Conservation (phyloP, 2,329 filamentous ascomycete genomes). For the Leptographium lundbergii region DNA sequence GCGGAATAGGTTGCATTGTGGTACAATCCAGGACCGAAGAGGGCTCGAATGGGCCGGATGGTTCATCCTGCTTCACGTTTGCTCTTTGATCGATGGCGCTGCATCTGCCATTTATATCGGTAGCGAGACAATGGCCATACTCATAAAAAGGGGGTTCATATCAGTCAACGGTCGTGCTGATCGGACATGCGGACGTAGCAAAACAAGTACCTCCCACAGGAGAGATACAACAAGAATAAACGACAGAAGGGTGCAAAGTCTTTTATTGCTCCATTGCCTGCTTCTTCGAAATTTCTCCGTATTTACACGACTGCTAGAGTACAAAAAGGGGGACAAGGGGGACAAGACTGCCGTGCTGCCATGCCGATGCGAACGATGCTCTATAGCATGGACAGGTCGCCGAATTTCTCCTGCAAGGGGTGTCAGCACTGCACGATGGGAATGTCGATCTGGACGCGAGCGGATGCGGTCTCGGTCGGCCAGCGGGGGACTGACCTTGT, state of each 20-base stretch:
- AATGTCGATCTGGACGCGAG: background rate
- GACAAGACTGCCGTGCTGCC: background rate
- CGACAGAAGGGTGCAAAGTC: background rate
- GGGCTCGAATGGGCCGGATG: background rate
- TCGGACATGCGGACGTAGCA: background rate
- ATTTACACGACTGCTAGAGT: constrained; percentile 56
- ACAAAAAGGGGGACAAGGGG: constrained; percentile 28
- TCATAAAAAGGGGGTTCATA: background rate
- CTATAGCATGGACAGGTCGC: constrained; percentile 91
- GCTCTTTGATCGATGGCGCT: background rate
- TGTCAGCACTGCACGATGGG: constrained; percentile 33
- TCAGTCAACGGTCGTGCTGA: background rate
- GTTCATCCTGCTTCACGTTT: background rate
- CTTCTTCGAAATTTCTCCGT: constrained; percentile 16
- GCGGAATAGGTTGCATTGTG: too few relatives aligned
- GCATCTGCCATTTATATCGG: background rate
- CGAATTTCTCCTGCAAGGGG: constrained; percentile 79
- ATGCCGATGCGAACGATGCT: constrained; percentile 16
- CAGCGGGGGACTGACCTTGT: constrained; percentile 62
- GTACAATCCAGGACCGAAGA: too few relatives aligned
- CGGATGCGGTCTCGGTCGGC: constrained; percentile 2
- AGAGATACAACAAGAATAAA: background rate
- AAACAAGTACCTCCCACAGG: background rate
- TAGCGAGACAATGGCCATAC: background rate
- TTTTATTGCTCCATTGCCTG: constrained; percentile 1